These are phyloP conservation scores for Hypoxylon sp. DNA, from an alignment of 2,329 filamentous ascomycete genomes.

Conservation along the genomic window DNA sequence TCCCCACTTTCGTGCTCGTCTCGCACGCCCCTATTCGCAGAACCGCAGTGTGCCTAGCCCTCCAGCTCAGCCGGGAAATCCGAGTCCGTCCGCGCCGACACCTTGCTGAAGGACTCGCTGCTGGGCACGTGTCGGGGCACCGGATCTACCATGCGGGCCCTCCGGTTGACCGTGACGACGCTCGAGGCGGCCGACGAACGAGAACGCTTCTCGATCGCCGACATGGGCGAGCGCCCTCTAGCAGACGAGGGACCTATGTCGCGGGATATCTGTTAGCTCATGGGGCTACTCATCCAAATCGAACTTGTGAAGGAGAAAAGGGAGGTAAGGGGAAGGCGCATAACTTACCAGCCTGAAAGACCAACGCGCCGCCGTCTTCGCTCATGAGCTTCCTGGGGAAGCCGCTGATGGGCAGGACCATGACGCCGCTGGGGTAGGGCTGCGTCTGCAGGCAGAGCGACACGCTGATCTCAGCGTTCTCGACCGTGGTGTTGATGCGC, in stretches of 20 bases:
- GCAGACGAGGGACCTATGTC: slow-evolving; percentile 13
- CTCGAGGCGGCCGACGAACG: slow-evolving; percentile 12
- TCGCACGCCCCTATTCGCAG: not conserved
- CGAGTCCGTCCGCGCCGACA: slow-evolving; percentile 19
- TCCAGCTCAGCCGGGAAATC: slow-evolving; percentile 30
- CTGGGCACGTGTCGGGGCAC: slow-evolving; percentile 21
- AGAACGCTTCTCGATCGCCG: slow-evolving; percentile 23
- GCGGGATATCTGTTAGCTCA: not conserved
- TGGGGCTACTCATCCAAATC: not conserved
- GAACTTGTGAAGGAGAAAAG: not conserved
- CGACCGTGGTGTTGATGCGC: slow-evolving; percentile 35
- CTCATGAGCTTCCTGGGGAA: slow-evolving; percentile 44
- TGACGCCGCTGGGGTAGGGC: slow-evolving; percentile 39
- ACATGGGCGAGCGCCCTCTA: slow-evolving; percentile 16
- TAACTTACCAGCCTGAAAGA: slow-evolving; percentile 38
- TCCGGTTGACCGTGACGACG: not conserved
- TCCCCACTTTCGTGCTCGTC: not conserved
- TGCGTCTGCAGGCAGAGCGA: slow-evolving; percentile 41
- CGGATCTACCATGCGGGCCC: not conserved
- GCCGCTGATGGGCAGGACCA: slow-evolving; percentile 44
- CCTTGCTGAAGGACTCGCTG: slow-evolving; percentile 22
- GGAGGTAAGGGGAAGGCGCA: not conserved
- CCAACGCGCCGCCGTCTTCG: slow-evolving; percentile 38
- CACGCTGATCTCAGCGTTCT: slow-evolving; percentile 39
- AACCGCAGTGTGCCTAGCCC: slow-evolving; percentile 10